phyloP scores from a whole-genome alignment of 2,329 filamentous ascomycete species.

The Colletotrichum lindemuthianum region DNA sequence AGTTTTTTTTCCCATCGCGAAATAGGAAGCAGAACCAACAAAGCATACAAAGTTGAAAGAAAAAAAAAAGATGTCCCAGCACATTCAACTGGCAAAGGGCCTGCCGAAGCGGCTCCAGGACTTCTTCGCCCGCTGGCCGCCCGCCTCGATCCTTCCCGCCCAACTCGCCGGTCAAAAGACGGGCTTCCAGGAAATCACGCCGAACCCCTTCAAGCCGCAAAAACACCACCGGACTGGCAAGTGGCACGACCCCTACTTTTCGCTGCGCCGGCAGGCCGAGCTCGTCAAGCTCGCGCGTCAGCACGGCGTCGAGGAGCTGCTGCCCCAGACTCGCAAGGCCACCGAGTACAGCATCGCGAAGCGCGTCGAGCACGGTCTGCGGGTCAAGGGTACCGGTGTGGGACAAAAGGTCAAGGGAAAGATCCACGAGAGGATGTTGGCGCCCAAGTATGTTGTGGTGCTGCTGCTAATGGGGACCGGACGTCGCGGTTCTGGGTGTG shows the following conservation, averaged over 20 bases:
- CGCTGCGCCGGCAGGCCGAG: conserved; percentile 87
- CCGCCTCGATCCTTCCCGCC: conserved; percentile 66
- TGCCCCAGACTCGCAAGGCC: conserved; percentile 82
- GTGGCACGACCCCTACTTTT: conserved; percentile 87
- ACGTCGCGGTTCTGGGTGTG: neutral
- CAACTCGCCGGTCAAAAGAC: conserved; percentile 52
- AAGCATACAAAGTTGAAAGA: too few species aligned
- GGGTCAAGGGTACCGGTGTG: conserved; percentile 91
- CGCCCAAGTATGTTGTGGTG: conserved; percentile 67
- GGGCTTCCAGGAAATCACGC: conserved; percentile 65
- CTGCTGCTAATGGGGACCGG: conserved; percentile 4
- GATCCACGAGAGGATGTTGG: conserved; percentile 87
- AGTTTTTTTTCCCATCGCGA: too few species aligned
- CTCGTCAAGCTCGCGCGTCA: conserved; percentile 85
- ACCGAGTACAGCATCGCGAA: conserved; percentile 75
- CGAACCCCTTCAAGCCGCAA: conserved; percentile 84
- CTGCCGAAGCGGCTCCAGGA: conserved; percentile 82
- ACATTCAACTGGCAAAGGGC: conserved; percentile 71
- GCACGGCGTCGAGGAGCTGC: conserved; percentile 81
- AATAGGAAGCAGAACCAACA: too few species aligned
- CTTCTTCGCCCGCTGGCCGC: conserved; percentile 92
- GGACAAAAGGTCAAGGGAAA: conserved; percentile 97
- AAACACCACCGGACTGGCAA: conserved; percentile 82
- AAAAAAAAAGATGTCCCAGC: conserved; percentile 38
- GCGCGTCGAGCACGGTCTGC: conserved; percentile 80